These are phyloP conservation scores for Sporothrix inflata DNA, from an alignment of 2,329 filamentous ascomycete species.

Conservation along the genomic window DNA sequence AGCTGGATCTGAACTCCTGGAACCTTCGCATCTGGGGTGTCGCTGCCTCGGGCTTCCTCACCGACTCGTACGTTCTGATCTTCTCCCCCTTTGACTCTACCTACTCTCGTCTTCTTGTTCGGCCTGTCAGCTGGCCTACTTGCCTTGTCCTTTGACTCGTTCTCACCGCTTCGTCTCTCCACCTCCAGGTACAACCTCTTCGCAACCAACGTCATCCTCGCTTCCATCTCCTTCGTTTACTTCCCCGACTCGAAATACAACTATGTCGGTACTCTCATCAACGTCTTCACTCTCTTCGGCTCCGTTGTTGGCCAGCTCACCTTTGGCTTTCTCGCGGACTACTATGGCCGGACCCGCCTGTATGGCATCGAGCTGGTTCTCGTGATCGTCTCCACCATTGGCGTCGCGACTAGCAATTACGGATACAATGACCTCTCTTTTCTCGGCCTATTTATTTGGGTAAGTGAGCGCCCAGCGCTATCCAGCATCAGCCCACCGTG, in stretches of 20 bases:
- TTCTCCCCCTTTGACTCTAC: neutral
- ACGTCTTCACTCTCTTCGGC: constrained; percentile 56
- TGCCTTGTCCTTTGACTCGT: neutral
- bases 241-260: constrained; percentile 49
- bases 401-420: constrained; percentile 56
- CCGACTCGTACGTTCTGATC: constrained; percentile 51
- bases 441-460: constrained; percentile 54
- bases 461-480: constrained; percentile 33
- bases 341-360: constrained; percentile 57
- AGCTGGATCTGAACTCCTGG: constrained; percentile 59
- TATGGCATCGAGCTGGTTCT: constrained; percentile 61
- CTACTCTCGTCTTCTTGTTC: no score
- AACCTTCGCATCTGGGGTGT: constrained; percentile 59
- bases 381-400: constrained; percentile 61
- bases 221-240: constrained; percentile 57
- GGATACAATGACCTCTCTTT: constrained; percentile 56
- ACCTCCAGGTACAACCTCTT: constrained; percentile 55
- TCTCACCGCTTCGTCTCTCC: constrained; percentile 4
- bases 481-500: neutral
- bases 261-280: constrained; percentile 54
- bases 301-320: constrained; percentile 56
- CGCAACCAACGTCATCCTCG: constrained; percentile 58
- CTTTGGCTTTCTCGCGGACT: constrained; percentile 59
- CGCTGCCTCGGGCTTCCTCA: constrained; percentile 58
- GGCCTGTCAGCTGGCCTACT: neutral